phyloP scores from a whole-genome alignment of 495 filamentous ascomycete genomes.

The Talaromyces ruber region DNA sequence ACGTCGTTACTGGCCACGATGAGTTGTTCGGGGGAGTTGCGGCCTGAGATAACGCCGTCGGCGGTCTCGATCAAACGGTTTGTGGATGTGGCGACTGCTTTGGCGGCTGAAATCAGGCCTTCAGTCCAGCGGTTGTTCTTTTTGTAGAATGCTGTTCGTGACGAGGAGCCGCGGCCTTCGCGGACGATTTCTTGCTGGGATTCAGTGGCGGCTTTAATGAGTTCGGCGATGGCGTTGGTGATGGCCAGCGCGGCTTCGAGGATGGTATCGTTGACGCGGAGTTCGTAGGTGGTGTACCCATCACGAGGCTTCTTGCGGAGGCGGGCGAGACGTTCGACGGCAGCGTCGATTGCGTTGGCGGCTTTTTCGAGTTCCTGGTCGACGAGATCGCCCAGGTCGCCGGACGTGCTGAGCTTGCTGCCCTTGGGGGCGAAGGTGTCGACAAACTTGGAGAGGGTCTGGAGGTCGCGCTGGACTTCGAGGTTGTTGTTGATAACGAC shows the following conservation, averaged over 20 bases:
- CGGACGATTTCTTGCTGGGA: conserved; percentile 98
- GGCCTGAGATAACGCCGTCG: conserved; percentile 84
- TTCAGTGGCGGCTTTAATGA: conserved; percentile 91
- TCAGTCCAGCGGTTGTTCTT: conserved; percentile 98
- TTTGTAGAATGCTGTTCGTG: conserved; percentile 96
- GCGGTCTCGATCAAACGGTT: conserved; percentile 96
- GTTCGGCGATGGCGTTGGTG: conserved; percentile 88
- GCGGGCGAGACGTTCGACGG: conserved; percentile 77
- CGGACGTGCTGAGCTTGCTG: conserved; percentile 67
- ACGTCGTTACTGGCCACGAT: conserved; percentile 98
- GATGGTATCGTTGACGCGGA: conserved; percentile 89
- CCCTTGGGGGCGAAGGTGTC: conserved; percentile 84
- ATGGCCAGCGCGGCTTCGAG: conserved; percentile 91
- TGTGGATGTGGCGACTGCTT: conserved; percentile 85
- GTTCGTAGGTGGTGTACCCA: conserved; percentile 91
- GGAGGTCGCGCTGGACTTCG: conserved; percentile 85
- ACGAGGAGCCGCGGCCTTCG: conserved; percentile 80
- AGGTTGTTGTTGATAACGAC: conserved; percentile 94
- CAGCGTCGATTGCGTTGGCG: conserved; percentile 91
- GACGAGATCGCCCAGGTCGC: conserved; percentile 88
- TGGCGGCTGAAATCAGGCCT: conserved; percentile 91
- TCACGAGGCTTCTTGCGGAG: conserved; percentile 90
- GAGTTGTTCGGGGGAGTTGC: conserved; percentile 91
- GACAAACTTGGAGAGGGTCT: conserved; percentile 83
- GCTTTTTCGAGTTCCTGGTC: conserved; percentile 87